Base-by-base conservation (phyloP, 495 filamentous ascomycete genomes). In the Penicillium angulare region DNA sequence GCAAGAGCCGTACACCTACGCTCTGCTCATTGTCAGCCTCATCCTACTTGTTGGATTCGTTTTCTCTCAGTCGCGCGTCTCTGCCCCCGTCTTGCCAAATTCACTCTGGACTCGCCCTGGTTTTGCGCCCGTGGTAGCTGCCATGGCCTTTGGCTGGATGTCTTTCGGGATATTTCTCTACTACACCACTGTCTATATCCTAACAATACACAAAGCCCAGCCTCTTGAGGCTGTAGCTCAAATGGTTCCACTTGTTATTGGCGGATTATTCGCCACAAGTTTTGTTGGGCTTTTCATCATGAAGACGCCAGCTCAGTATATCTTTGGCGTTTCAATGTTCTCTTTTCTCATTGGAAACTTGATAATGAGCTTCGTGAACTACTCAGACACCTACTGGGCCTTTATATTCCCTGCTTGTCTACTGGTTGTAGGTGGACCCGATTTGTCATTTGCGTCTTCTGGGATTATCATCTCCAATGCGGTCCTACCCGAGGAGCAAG, bases 391-490 rank as follows among this genome's bases (percentile, higher is more conserved):
- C 18, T 72, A 71, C 54, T 71, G 68, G 69, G 51, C 53, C 8
- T 49, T 66, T 21, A 61, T 61, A 0, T 79, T 79, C 44, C 56
- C 77, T 6, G 64, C 68, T 7, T 60, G 52, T 10, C 8, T 79
- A 0, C 50, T 79, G 5, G 73, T 68, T 18, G 66, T 73, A 1
- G 72, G 53, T n/a, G 53, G 53, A 15, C 77, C 78, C 61, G 74
- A 79, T 33, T 70, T 79, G 63, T 73, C 67, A 10, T 80, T 79
- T 20, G 74, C 76, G 0, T 72, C 77, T 0, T 70, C 66, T 1
- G 70, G 64, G 1, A 62, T 77, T 15, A 68, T 79, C n/a, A 49
- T 76, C 5, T 68, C 67, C 36, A 68, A 74, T 34, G 62, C 68
- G 3, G 67, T 79, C 7, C 59, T 62, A 5, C 65, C 58, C 12